phyloP scores from a whole-genome alignment of 2,329 filamentous ascomycete genomes.

The Cercospora sp. region DNA sequence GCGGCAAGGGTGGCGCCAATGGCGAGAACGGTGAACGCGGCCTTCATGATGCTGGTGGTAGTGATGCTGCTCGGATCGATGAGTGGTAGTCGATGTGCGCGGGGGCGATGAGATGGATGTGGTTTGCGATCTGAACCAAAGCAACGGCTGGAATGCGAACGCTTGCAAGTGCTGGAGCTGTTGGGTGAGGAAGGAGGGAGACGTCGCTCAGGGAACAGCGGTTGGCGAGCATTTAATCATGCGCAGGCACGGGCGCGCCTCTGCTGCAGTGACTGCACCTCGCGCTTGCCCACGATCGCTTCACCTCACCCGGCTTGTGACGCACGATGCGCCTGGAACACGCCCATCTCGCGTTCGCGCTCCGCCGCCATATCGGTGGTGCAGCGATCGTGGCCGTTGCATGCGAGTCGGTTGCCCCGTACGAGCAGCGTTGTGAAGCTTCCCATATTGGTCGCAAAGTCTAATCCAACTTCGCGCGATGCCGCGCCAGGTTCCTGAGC shows the following conservation, averaged over 20 bases:
- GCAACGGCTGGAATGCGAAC: neutral
- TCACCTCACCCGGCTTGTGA: neutral
- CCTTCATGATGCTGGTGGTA: slow-evolving; percentile 39
- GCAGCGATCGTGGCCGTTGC: neutral
- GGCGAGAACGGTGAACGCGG: slow-evolving; percentile 34
- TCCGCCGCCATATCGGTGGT: neutral
- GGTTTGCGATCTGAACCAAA: slow-evolving; percentile 1
- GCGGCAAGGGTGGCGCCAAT: slow-evolving; percentile 38
- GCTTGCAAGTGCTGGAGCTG: neutral
- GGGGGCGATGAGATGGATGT: neutral
- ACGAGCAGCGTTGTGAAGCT: neutral
- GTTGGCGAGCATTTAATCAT: neutral
- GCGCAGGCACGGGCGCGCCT: neutral
- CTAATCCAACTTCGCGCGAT: slow-evolving; percentile 1
- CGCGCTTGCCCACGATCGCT: neutral
- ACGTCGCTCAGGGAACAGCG: neutral
- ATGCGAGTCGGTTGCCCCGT: neutral
- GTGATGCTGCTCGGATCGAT: slow-evolving; percentile 3
- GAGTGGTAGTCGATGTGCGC: neutral
- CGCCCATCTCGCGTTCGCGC: neutral
- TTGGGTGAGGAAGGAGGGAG: neutral
- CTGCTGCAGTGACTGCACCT: neutral
- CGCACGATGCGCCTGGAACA: neutral
- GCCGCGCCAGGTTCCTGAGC: slow-evolving; percentile 3
- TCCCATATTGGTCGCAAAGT: slow-evolving; percentile 5